phyloP scores from a whole-genome alignment of 495 filamentous ascomycete species.

The Penicillium antarcticum region DNA sequence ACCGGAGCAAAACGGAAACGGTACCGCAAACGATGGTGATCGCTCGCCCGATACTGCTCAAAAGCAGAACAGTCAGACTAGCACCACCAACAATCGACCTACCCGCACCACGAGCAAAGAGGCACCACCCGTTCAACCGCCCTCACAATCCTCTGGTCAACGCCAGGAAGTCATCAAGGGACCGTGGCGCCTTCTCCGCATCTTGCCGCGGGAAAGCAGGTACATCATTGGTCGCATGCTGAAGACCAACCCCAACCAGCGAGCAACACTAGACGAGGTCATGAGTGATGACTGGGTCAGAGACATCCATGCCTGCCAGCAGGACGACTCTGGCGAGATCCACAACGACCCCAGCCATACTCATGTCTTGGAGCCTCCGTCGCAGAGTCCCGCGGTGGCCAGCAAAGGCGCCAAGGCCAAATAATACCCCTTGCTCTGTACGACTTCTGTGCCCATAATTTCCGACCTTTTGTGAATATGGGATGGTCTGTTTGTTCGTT shows the following conservation, averaged over 20 bases:
- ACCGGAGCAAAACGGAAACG: constrained; percentile 15
- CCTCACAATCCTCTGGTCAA: constrained; percentile 35
- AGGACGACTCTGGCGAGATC: constrained; percentile 56
- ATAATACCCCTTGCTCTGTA: constrained; percentile 24
- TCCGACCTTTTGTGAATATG: background rate
- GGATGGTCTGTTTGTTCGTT: background rate
- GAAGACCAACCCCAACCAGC: constrained; percentile 77
- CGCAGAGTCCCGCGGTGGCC: constrained; percentile 37
- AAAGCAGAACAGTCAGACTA: constrained; percentile 25
- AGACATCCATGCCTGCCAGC: constrained; percentile 60
- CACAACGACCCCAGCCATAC: constrained; percentile 53
- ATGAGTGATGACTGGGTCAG: constrained; percentile 87
- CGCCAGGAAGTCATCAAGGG: constrained; percentile 79
- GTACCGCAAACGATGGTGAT: constrained; percentile 13
- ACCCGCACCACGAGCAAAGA: constrained; percentile 50
- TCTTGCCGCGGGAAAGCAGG: constrained; percentile 85
- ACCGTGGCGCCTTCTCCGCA: constrained; percentile 87
- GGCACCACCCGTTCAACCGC: constrained; percentile 37
- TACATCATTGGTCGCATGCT: constrained; percentile 92
- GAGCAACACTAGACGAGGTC: constrained; percentile 82
- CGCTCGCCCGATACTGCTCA: constrained; percentile 19
- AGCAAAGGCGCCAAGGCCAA: constrained; percentile 40
- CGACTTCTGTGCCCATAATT: constrained; percentile 23
- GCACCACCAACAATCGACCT: constrained; percentile 21
- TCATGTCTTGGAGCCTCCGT: constrained; percentile 61